These are phyloP conservation scores for Astragalus glycyphyllos DNA, from an alignment of 306 rosid species.

Conservation along the genomic window DNA sequence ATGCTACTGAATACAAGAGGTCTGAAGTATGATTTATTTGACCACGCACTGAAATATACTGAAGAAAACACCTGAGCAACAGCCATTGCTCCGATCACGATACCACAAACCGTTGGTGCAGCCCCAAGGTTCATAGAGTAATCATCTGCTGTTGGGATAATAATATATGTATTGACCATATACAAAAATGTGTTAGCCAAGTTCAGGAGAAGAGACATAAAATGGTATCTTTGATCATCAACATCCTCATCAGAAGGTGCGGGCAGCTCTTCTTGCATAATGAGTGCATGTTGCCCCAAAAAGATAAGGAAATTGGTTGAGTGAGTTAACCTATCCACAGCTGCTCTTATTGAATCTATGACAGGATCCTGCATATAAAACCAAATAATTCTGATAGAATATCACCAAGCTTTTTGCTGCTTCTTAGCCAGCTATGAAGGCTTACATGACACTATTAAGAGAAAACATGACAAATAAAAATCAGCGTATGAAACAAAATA, in stretches of 20 bases:
- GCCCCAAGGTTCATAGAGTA: constrained; percentile 97
- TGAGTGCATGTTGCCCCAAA: constrained; percentile 97
- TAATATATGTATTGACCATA: constrained; percentile 97
- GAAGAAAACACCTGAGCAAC: constrained; percentile 97
- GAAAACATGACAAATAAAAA: constrained; percentile 23
- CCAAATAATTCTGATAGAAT: constrained; percentile 36
- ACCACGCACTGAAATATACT: constrained; percentile 99
- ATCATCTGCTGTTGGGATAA: constrained; percentile 99
- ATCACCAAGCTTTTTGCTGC: constrained; percentile 12
- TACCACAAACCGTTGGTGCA: constrained; percentile 96
- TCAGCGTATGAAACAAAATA: neutral
- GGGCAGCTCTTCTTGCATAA: constrained; percentile 93
- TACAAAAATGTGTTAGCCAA: constrained; percentile 92
- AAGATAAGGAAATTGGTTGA: constrained; percentile 95
- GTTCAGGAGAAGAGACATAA: constrained; percentile 86
- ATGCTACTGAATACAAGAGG: constrained; percentile 98
- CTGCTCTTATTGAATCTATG: constrained; percentile 75
- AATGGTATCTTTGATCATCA: constrained; percentile 74
- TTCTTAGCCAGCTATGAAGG: constrained; percentile 24
- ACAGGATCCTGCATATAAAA: constrained; percentile 84
- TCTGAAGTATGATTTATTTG: constrained; percentile 89
- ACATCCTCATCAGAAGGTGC: constrained; percentile 67
- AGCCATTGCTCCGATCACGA: constrained; percentile 98
- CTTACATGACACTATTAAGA: constrained; percentile 18
- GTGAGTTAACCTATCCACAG: constrained; percentile 84